phyloP scores from a whole-genome alignment of 345 rosid genomes.

The Microcos paniculata region DNA sequence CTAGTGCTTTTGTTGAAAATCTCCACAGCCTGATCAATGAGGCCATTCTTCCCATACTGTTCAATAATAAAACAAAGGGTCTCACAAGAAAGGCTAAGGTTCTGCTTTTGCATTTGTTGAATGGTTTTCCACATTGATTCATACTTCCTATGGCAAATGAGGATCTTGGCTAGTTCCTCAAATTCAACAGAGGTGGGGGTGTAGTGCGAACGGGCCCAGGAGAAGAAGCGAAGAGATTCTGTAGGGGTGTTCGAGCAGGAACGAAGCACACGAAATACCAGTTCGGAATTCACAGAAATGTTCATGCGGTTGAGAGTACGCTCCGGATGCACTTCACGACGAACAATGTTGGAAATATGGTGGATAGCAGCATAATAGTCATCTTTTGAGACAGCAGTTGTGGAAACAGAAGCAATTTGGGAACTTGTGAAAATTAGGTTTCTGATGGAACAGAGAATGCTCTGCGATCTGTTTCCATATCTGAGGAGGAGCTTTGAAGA shows the following conservation, averaged over 20 bases:
- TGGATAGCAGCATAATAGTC: slow-evolving; percentile 79
- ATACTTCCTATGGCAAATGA: slow-evolving; percentile 54
- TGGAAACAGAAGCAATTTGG: slow-evolving; percentile 13
- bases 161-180: slow-evolving; percentile 67
- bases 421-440: not conserved
- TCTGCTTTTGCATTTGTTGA: slow-evolving; percentile 56
- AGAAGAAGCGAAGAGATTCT: slow-evolving; percentile 83
- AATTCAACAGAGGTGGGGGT: slow-evolving; percentile 65
- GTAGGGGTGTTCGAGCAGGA: slow-evolving; percentile 62
- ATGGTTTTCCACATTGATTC: slow-evolving; percentile 83
- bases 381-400: slow-evolving; percentile 40
- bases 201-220: slow-evolving; percentile 73
- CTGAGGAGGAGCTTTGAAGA: slow-evolving; percentile 21
- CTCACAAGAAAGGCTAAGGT: slow-evolving; percentile 51
- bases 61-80: slow-evolving; percentile 72
- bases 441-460: slow-evolving; percentile 14
- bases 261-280: slow-evolving; percentile 83
- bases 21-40: slow-evolving; percentile 78
- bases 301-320: slow-evolving; percentile 60
- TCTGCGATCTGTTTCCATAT: not conserved
- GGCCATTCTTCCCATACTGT: slow-evolving; percentile 72
- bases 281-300: slow-evolving; percentile 62
- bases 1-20: slow-evolving; percentile 59
- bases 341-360: slow-evolving; percentile 75
- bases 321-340: slow-evolving; percentile 80